phyloP scores from a whole-genome alignment of 2,329 filamentous ascomycete species.

The Rachicladosporium sp. region DNA sequence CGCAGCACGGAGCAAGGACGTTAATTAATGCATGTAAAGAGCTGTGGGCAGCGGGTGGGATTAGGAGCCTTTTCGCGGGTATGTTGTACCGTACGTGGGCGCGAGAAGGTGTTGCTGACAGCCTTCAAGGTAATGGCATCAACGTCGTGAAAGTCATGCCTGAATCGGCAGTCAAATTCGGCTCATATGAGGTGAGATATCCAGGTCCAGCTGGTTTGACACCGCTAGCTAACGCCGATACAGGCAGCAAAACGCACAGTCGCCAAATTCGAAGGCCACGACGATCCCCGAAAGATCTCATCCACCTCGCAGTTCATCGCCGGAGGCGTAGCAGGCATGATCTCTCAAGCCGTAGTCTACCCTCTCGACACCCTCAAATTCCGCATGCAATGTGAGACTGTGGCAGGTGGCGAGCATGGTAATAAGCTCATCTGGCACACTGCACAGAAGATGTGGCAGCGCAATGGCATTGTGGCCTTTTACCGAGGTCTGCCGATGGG shows the following conservation, averaged over 20 bases:
- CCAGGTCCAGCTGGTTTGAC: too few species aligned
- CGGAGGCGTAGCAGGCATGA: constrained; percentile 83
- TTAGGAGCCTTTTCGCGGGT: constrained; percentile 90
- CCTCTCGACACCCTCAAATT: constrained; percentile 76
- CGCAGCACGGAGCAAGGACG: constrained; percentile 55
- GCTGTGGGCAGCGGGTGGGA: constrained; percentile 73
- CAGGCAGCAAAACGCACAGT: constrained; percentile 76
- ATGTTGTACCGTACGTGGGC: constrained; percentile 22
- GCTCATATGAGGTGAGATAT: constrained; percentile 64
- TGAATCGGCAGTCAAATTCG: constrained; percentile 96
- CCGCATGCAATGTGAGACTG: constrained; percentile 88
- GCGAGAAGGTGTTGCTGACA: constrained; percentile 4
- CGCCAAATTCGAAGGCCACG: constrained; percentile 76
- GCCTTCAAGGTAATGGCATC: constrained; percentile 66
- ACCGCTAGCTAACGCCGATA: neutral
- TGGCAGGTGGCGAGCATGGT: constrained; percentile 70
- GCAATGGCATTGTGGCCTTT: constrained; percentile 61
- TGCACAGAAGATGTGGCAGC: constrained; percentile 71
- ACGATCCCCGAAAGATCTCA: constrained; percentile 66
- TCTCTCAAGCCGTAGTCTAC: constrained; percentile 92
- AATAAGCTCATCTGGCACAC: constrained; percentile 73
- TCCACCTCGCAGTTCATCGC: constrained; percentile 81
- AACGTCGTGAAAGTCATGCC: constrained; percentile 98
- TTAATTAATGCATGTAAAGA: constrained; percentile 62
- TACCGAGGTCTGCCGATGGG: constrained; percentile 93